Evolutionary conservation across 106 monocot species (phyloP).

Genomic region (Vanilla planifolia): DNA sequence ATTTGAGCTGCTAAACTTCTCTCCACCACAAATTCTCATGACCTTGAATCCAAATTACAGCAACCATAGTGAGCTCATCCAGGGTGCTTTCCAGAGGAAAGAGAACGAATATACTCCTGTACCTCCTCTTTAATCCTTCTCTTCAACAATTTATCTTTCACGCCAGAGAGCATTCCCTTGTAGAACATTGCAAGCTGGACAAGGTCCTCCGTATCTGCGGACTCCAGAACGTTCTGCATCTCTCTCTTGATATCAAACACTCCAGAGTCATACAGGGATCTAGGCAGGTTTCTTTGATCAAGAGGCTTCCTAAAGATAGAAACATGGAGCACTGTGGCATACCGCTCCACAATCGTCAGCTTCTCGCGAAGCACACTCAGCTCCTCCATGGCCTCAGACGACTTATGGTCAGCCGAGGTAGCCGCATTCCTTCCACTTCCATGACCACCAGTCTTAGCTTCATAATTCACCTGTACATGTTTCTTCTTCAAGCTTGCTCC

Average conservation of each 20-base stretch:
- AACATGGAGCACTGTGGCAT: constrained; percentile 59
- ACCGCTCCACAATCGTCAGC: constrained; percentile 47
- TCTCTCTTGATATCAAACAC: constrained; percentile 68
- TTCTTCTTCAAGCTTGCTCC: constrained; percentile 16
- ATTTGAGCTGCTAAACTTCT: no score
- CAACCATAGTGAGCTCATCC: no score
- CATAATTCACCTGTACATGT: background rate
- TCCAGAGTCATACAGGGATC: constrained; percentile 29
- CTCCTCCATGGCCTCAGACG: constrained; percentile 29
- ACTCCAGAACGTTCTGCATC: constrained; percentile 49
- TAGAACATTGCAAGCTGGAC: constrained; percentile 61
- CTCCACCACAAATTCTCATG: no score
- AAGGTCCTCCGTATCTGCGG: constrained; percentile 53
- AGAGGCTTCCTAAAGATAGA: constrained; percentile 61
- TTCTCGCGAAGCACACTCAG: constrained; percentile 20
- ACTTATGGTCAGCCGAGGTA: constrained; percentile 4
- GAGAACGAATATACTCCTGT: constrained; percentile 38
- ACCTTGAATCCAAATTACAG: no score
- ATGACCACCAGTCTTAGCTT: background rate
- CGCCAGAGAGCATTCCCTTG: constrained; percentile 41
- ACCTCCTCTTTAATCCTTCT: constrained; percentile 56
- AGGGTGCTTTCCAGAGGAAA: constrained; percentile 31
- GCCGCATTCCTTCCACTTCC: background rate
- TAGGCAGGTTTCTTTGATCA: constrained; percentile 37
- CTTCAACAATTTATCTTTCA: constrained; percentile 66